Evolutionary conservation across 352 stramenopile genomes (phyloP).

Genomic region (Pythium plurisporium): DNA sequence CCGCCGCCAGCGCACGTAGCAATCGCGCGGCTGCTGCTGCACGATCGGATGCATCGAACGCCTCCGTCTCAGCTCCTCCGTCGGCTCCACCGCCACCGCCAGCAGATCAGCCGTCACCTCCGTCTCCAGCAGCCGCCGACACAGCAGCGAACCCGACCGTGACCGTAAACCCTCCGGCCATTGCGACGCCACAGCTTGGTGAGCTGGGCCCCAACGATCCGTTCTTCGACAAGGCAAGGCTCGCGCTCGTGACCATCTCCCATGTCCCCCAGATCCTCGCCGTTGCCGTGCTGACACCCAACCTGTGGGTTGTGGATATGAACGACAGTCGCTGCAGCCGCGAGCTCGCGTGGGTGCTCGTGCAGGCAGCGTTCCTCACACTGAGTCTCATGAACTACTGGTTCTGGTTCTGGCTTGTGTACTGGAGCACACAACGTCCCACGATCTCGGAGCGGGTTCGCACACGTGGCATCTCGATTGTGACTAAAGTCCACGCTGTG

Average conservation of each 20-base stretch:
- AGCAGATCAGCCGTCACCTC: background rate
- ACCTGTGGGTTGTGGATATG: slow-evolving; percentile 20
- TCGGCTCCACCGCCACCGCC: background rate
- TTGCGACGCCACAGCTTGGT: slow-evolving; percentile 10
- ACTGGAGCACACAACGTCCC: slow-evolving; percentile 13
- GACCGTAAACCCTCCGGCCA: slow-evolving; percentile 1
- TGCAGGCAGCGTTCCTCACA: slow-evolving; percentile 17
- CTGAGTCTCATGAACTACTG: slow-evolving; percentile 20
- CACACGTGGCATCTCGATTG: slow-evolving; percentile 6
- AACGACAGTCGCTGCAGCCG: slow-evolving; percentile 11
- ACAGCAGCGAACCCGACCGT: background rate
- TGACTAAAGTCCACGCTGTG: slow-evolving; percentile 15
- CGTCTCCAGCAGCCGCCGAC: background rate
- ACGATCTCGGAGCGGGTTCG: slow-evolving; percentile 3
- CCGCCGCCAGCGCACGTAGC: slow-evolving; percentile 6
- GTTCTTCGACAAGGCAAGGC: slow-evolving; percentile 18
- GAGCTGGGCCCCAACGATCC: slow-evolving; percentile 20
- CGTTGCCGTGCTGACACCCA: slow-evolving; percentile 10
- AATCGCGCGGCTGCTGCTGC: background rate
- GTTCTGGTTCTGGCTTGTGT: slow-evolving; percentile 24
- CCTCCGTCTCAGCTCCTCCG: too few relatives aligned
- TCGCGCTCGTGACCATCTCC: slow-evolving; percentile 13
- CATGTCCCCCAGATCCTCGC: slow-evolving; percentile 20
- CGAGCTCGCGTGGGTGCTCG: slow-evolving; percentile 21
- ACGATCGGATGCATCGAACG: too few relatives aligned